phyloP scores from a whole-genome alignment of 1,284 basidiomycete species.

The Thecaphora thlaspeos region DNA sequence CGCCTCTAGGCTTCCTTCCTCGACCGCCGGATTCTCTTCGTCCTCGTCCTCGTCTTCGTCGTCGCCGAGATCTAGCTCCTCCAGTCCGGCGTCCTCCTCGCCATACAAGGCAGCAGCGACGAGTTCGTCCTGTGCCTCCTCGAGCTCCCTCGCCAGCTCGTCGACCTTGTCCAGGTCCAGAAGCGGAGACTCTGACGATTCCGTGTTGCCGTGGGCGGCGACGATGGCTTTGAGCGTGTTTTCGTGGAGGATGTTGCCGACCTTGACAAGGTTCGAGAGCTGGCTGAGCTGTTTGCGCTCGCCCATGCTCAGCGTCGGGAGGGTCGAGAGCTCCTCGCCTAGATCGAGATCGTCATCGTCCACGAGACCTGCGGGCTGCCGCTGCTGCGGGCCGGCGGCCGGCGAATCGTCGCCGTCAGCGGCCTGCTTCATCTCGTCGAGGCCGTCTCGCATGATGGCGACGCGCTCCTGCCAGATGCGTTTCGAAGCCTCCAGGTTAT shows the following conservation, averaged over 20 bases:
- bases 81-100: conserved; percentile 29
- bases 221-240: conserved; percentile 28
- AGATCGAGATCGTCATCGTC: not conserved
- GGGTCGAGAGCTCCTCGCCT: conserved; percentile 3
- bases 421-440: conserved; percentile 35
- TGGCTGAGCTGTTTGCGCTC: conserved; percentile 29
- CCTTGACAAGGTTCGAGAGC: conserved; percentile 34
- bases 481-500: conserved; percentile 38
- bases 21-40: not conserved
- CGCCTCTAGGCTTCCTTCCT: conserved; percentile 23
- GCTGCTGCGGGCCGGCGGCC: not conserved
- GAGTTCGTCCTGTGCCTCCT: conserved; percentile 43
- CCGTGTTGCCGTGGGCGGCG: not conserved
- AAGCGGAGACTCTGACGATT: too few species aligned
- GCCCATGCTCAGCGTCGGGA: conserved; percentile 8
- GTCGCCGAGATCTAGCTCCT: conserved; percentile 5
- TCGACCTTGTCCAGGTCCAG: conserved; percentile 33
- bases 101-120: conserved; percentile 39
- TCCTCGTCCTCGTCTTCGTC: too few species aligned
- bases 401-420: too few species aligned
- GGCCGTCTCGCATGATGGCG: conserved; percentile 38
- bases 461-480: conserved; percentile 34
- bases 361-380: conserved; percentile 6
- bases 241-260: conserved; percentile 34
- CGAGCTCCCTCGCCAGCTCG: conserved; percentile 30